Percentiles rank a stretch among this genome's conserved stretches.
Evolutionary conservation across 441 rosid species (phyloP).

Genomic region (Euphorbia corollata): DNA sequence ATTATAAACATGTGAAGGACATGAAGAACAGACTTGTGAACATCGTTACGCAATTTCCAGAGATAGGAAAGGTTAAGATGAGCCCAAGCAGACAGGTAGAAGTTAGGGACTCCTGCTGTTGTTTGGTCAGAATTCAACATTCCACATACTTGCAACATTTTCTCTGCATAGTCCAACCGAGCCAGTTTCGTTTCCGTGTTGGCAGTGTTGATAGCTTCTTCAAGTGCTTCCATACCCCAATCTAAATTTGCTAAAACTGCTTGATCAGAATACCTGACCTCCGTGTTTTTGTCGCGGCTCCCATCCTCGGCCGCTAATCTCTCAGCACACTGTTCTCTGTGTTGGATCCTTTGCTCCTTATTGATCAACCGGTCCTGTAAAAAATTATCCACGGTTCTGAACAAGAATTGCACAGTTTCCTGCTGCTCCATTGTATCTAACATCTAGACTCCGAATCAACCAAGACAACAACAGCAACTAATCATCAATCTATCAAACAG

Average conservation of each 20-base stretch:
- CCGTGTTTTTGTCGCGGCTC: conserved; percentile 24
- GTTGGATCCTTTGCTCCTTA: conserved; percentile 40
- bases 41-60: conserved; percentile 39
- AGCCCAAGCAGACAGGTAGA: conserved; percentile 71
- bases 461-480: conserved; percentile 3
- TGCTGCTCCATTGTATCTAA: conserved; percentile 34
- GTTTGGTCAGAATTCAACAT: conserved; percentile 42
- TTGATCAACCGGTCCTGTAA: conserved; percentile 36
- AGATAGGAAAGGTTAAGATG: conserved; percentile 54
- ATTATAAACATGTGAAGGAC: conserved; percentile 50
- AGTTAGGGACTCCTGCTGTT: conserved; percentile 69
- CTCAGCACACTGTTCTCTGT: conserved; percentile 62
- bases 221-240: conserved; percentile 71
- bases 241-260: conserved; percentile 62
- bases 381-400: conserved; percentile 38
- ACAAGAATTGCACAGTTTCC: conserved; percentile 33
- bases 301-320: conserved; percentile 58
- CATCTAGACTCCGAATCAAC: conserved; percentile 5
- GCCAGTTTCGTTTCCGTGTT: conserved; percentile 56
- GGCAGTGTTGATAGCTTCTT: conserved; percentile 57
- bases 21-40: conserved; percentile 36
- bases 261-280: conserved; percentile 61
- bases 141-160: conserved; percentile 65
- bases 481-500: too few species aligned
- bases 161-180: conserved; percentile 52